Evolutionary conservation across 176 grass and related monocot genomes (phyloP).

Genomic region (Thalia dealbata): DNA sequence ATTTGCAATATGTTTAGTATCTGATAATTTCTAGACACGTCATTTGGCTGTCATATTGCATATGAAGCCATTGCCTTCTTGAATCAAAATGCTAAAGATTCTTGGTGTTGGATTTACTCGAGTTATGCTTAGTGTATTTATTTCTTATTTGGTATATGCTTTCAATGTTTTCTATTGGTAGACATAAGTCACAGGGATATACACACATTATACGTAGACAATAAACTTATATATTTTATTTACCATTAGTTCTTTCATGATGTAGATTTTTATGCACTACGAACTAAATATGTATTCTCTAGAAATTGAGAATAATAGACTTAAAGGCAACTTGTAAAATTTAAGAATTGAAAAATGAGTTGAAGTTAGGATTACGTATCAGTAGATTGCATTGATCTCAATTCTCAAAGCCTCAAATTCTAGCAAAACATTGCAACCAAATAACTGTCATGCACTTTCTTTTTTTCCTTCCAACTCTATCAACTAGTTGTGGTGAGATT

Average conservation of each 20-base stretch:
- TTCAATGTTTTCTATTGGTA: background rate
- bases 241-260: background rate
- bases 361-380: background rate
- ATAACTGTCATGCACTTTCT: no score
- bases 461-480: no score
- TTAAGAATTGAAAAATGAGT: background rate
- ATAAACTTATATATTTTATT: background rate
- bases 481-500: conserved; percentile 2
- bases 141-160: background rate
- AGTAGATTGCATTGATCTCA: background rate
- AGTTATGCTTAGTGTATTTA: background rate
- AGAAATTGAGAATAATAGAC: no score
- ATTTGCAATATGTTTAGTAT: background rate
- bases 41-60: background rate
- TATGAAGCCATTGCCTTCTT: background rate
- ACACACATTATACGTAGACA: background rate
- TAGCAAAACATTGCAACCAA: background rate
- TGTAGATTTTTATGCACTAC: no score
- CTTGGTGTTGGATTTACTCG: background rate
- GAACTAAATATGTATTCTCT: no score
- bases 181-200: background rate
- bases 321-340: background rate
- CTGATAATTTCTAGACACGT: background rate
- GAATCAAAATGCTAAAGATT: background rate
- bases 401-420: background rate